Percentiles rank a stretch among this genome's conserved stretches.
Conservation (phyloP, 257 asterid genomes). For the Solanum megistacrolobum region DNA sequence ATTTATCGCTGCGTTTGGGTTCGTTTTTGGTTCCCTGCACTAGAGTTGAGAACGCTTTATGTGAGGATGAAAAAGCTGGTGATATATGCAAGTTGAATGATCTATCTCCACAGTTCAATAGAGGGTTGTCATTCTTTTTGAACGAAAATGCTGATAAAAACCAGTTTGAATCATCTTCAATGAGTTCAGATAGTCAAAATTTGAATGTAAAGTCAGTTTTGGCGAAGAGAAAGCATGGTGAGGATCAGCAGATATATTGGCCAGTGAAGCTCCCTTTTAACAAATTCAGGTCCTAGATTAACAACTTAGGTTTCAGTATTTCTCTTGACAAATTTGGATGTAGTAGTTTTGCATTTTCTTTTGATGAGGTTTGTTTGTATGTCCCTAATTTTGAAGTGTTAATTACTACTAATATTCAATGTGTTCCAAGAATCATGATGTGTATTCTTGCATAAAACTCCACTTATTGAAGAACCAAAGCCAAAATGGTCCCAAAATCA, state of each 20-base stretch:
- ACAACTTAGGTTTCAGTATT: not conserved
- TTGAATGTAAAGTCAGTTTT: constrained; percentile 1
- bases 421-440: not conserved
- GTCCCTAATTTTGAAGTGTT: constrained; percentile 3
- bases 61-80: constrained; percentile 12
- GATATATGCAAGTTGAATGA: constrained; percentile 16
- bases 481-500: not conserved
- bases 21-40: constrained; percentile 27
- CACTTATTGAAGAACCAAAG: not conserved
- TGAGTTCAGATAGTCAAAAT: constrained; percentile 9
- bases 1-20: constrained; percentile 78
- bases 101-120: constrained; percentile 10
- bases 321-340: not conserved
- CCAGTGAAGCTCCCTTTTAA: constrained; percentile 17
- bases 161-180: constrained; percentile 1
- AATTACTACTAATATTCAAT: not conserved
- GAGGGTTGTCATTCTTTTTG: constrained; percentile 10
- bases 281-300: constrained; percentile 4
- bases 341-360: not conserved
- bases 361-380: constrained; percentile 1
- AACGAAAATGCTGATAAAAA: constrained; percentile 3
- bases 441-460: not conserved
- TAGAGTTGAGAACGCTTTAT: constrained; percentile 6
- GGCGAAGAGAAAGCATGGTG: constrained; percentile 13
- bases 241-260: constrained; percentile 12